Evolutionary conservation across 768 basidiomycete species (phyloP), one percentile per base, ranked within the genome.

Genomic region (Termitomyces sp.): DNA sequence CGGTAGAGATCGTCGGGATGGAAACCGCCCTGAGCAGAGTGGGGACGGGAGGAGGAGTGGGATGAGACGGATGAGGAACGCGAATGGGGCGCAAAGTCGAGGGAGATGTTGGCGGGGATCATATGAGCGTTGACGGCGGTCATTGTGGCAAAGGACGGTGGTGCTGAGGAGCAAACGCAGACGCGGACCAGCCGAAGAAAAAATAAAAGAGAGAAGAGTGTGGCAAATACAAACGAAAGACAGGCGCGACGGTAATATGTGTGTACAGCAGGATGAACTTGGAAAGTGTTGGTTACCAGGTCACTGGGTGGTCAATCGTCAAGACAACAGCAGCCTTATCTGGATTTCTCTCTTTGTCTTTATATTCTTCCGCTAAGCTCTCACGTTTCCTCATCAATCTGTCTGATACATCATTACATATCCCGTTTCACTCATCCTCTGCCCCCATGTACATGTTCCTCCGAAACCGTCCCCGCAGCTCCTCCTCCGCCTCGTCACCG

Each of bases 51-150:
- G 64, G 86, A 83, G 2, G 86, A 88, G 69, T 85, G 85, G 50
- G 87, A 88, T 51, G 84, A 88, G 70, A 90, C 81, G 20, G 91
- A 93, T 70, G 80, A 83, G 48, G 90, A 90, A 69, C 91, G 83
- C 33, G 90, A 91, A 70, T 89, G 91, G 62, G 78, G 84, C 55
- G 87, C 75, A 72, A 88, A 90, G 71, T 91, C 88, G 75, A 89
- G 82, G 61, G 87, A 81, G 68, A 85, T 74, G 71, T 77, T 81
- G 63, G 82, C 75, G 62, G 86, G 78, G 80, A 88, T 84, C 75
- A 86, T 81, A 72, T 89, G 87, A 65, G 88, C 79, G 72, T 86
- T 87, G 73, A 87, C 83, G 67, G 87, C 84, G 74, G 87, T 82
- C 87, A 90, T 89, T 59, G 67, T 66, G 64, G 59, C 66, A 71